Percentiles rank a stretch among this genome's conserved stretches.
phyloP scores from a whole-genome alignment of 148 eudicot species.

The Spergularia marina region DNA sequence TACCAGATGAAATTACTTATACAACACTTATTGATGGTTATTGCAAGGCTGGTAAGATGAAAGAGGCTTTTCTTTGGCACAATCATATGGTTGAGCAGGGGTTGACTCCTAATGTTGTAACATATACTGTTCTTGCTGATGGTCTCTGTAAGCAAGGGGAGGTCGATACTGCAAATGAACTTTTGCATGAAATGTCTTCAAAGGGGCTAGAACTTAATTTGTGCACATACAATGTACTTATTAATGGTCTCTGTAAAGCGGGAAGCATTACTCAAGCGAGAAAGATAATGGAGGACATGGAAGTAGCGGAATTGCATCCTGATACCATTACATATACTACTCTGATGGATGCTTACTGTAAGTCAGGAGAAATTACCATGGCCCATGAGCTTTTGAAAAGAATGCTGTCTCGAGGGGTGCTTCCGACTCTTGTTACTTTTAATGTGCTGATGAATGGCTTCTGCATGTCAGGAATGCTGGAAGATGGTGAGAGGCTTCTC shows the following conservation, averaged over 20 bases:
- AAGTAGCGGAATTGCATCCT: conserved; percentile 57
- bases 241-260: conserved; percentile 75
- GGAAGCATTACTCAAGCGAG: conserved; percentile 70
- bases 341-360: conserved; percentile 90
- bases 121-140: conserved; percentile 84
- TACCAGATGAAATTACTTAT: conserved; percentile 71
- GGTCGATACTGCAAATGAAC: conserved; percentile 72
- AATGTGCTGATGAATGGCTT: conserved; percentile 90
- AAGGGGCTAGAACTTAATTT: conserved; percentile 77
- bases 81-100: conserved; percentile 72
- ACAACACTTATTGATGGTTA: conserved; percentile 84
- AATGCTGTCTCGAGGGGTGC: conserved; percentile 74
- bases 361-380: conserved; percentile 60
- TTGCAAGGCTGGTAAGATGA: conserved; percentile 77
- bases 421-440: conserved; percentile 85
- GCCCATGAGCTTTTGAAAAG: conserved; percentile 68
- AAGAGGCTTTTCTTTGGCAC: conserved; percentile 69
- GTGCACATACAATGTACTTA: conserved; percentile 70
- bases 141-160: conserved; percentile 92
- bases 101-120: conserved; percentile 69
- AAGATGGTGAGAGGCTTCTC: conserved; percentile 73
- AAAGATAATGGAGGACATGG: conserved; percentile 72
- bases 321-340: conserved; percentile 82
- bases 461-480: conserved; percentile 78
- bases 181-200: conserved; percentile 68